Conservation (phyloP, 1,139 yeast genomes). For the Keqinozyma sinolaborantium region DNA sequence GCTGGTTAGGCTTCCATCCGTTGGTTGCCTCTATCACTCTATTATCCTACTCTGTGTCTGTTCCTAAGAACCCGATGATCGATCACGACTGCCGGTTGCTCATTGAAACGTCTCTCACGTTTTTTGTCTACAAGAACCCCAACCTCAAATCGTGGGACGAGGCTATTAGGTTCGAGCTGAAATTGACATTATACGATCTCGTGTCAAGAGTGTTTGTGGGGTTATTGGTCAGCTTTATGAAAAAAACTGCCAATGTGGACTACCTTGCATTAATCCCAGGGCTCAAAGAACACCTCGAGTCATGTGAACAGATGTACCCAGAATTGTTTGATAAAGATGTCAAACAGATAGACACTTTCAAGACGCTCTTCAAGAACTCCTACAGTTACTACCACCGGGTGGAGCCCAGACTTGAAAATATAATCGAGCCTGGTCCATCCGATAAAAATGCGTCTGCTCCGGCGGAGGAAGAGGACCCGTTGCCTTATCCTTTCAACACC, state of each 20-base stretch:
- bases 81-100: slow-evolving; percentile 26
- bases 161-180: slow-evolving; percentile 10
- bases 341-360: slow-evolving; percentile 3
- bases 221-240: slow-evolving; percentile 14
- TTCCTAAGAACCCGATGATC: slow-evolving; percentile 22
- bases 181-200: slow-evolving; percentile 14
- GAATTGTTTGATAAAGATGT: slow-evolving; percentile 13
- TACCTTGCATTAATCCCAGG: slow-evolving; percentile 11
- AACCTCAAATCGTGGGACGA: slow-evolving; percentile 1
- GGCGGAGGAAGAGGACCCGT: not conserved
- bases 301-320: slow-evolving; percentile 16
- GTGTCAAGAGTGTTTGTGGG: slow-evolving; percentile 17
- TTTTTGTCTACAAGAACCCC: slow-evolving; percentile 6
- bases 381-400: slow-evolving; percentile 1
- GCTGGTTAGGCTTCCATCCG: slow-evolving; percentile 31
- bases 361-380: slow-evolving; percentile 2
- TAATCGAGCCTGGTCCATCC: slow-evolving; percentile 4
- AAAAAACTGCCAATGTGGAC: slow-evolving; percentile 9
- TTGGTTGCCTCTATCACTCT: slow-evolving; percentile 30
- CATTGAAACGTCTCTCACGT: slow-evolving; percentile 13
- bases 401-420: slow-evolving; percentile 8
- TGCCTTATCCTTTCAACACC: not conserved
- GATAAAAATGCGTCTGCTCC: slow-evolving; percentile 1
- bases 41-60: slow-evolving; percentile 24
- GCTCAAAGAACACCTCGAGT: slow-evolving; percentile 15